These are phyloP conservation scores for Monilinia aucupariae DNA, from an alignment of 2,329 filamentous ascomycete genomes.

Conservation along the genomic window DNA sequence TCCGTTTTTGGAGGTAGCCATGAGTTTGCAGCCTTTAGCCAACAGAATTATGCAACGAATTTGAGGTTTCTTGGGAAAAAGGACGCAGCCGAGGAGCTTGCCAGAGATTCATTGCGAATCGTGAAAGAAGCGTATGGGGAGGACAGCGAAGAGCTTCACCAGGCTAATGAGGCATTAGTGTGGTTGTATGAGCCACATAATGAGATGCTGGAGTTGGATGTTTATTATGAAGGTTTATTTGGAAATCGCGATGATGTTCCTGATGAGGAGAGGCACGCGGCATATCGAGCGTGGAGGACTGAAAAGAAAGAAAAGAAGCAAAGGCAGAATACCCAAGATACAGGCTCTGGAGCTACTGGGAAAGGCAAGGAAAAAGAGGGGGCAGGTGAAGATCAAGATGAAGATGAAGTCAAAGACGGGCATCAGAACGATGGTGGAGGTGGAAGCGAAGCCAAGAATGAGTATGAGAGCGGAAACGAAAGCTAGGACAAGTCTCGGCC, in stretches of 20 bases:
- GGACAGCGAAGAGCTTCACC: not conserved
- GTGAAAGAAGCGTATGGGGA: not conserved
- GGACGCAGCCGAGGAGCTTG: not conserved
- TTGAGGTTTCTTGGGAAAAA: not conserved
- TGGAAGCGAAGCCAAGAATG: too few relatives aligned
- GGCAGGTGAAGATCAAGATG: not conserved
- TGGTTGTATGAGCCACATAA: not conserved
- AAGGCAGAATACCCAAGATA: too few relatives aligned
- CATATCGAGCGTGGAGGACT: not conserved
- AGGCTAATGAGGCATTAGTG: not conserved
- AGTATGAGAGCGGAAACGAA: too few relatives aligned
- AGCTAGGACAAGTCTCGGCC: too few relatives aligned
- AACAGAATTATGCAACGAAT: not conserved
- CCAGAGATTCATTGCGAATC: not conserved
- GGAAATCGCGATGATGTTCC: not conserved
- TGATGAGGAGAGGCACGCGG: not conserved
- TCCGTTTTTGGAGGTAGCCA: not conserved
- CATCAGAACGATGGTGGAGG: too few relatives aligned
- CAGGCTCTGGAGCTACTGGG: too few relatives aligned
- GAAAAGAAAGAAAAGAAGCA: not conserved
- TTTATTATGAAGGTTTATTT: not conserved
- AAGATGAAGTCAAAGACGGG: not conserved
- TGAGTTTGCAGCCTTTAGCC: not conserved
- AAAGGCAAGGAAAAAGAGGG: too few relatives aligned
- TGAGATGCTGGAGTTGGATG: not conserved